phyloP scores from a whole-genome alignment of 306 rosid species.

The Rosa multiflora region DNA sequence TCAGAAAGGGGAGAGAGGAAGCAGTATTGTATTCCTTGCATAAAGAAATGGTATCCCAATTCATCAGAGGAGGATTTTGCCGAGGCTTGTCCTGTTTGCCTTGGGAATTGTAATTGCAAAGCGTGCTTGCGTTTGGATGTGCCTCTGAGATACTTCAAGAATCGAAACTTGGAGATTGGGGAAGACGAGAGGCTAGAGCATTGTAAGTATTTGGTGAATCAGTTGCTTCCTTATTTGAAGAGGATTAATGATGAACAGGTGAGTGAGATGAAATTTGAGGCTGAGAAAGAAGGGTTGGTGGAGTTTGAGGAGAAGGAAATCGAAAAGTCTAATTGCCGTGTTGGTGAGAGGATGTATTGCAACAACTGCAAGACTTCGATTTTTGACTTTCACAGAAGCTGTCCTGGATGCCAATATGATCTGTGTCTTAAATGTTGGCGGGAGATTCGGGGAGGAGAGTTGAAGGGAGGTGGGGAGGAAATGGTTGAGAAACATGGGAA shows the following conservation, averaged over 20 bases:
- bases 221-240: slow-evolving; percentile 62
- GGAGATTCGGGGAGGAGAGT: slow-evolving; percentile 46
- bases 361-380: slow-evolving; percentile 84
- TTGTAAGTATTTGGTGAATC: slow-evolving; percentile 45
- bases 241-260: slow-evolving; percentile 60
- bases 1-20: slow-evolving; percentile 35
- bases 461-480: slow-evolving; percentile 36
- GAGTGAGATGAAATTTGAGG: slow-evolving; percentile 61
- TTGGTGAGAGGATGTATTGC: slow-evolving; percentile 25
- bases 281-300: slow-evolving; percentile 55
- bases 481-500: neutral
- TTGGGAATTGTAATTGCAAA: slow-evolving; percentile 84
- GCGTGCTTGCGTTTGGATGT: slow-evolving; percentile 56
- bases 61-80: slow-evolving; percentile 49
- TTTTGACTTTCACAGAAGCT: slow-evolving; percentile 78
- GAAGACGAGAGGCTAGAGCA: slow-evolving; percentile 25
- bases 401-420: slow-evolving; percentile 65
- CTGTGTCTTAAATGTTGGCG: slow-evolving; percentile 73
- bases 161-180: neutral
- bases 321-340: neutral
- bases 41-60: slow-evolving; percentile 62
- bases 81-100: slow-evolving; percentile 66
- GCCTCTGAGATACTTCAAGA: slow-evolving; percentile 35
- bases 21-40: slow-evolving; percentile 58
- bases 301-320: neutral